Percentiles rank a stretch among this genome's conserved stretches.
Evolutionary conservation across 495 filamentous ascomycete species (phyloP).

Genomic region (Tetracladium marchalianum): DNA sequence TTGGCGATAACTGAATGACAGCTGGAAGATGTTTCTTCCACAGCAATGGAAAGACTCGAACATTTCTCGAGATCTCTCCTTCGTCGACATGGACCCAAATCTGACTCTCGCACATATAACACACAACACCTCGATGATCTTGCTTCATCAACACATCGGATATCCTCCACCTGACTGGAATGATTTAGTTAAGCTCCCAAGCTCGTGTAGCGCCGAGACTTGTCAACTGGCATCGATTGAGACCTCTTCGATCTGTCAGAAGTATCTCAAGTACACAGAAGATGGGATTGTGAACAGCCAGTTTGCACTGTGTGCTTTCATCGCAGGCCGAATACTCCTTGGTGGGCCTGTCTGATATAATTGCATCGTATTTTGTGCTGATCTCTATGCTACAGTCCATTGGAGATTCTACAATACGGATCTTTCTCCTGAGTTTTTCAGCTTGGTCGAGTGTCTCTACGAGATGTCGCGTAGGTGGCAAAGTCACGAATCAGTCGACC

Average conservation of each 20-base stretch:
- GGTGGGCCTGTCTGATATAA: conserved; percentile 12
- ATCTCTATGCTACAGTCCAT: conserved; percentile 12
- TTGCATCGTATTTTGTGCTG: background rate
- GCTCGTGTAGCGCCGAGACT: conserved; percentile 30
- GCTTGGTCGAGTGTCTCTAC: conserved; percentile 23
- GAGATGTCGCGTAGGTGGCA: conserved; percentile 23
- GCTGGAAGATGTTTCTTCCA: conserved; percentile 33
- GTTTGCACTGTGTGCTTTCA: conserved; percentile 31
- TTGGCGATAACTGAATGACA: conserved; percentile 2
- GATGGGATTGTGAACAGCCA: conserved; percentile 22
- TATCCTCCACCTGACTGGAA: conserved; percentile 29
- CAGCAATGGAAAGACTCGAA: conserved; percentile 30
- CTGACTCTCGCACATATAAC: conserved; percentile 35
- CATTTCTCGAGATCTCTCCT: conserved; percentile 21
- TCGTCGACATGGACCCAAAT: conserved; percentile 33
- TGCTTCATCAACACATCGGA: conserved; percentile 35
- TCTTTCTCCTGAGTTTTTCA: conserved; percentile 22
- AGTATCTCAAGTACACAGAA: conserved; percentile 25
- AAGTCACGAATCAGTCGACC: conserved; percentile 10
- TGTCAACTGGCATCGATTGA: conserved; percentile 32
- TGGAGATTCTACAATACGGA: conserved; percentile 17
- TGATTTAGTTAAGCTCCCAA: conserved; percentile 24
- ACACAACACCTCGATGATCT: conserved; percentile 35
- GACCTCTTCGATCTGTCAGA: conserved; percentile 26
- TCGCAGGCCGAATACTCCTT: conserved; percentile 27